These are phyloP conservation scores for Saururus chinensis DNA, from an alignment of 164 flowering plant genomes.

Conservation along the genomic window DNA sequence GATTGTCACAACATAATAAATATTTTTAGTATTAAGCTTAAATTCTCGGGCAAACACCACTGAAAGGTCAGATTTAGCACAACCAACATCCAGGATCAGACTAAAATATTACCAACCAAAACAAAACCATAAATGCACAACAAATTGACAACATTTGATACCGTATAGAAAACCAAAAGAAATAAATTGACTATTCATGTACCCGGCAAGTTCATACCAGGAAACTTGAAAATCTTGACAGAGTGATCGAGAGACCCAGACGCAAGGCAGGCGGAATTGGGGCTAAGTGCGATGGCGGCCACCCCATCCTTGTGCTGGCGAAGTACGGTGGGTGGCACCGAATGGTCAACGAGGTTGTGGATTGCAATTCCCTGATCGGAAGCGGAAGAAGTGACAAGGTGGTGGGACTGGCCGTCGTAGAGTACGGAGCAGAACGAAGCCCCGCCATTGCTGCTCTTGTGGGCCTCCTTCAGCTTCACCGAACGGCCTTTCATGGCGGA, in stretches of 20 bases:
- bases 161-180: too few species aligned
- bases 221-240: constrained; percentile 87
- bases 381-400: constrained; percentile 73
- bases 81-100: background rate
- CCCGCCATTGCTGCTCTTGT: constrained; percentile 30
- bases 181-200: too few species aligned
- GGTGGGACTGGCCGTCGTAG: constrained; percentile 56
- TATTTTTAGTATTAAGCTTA: too few species aligned
- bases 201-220: constrained; percentile 29
- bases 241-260: constrained; percentile 91
- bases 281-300: constrained; percentile 74
- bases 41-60: background rate
- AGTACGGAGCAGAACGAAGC: constrained; percentile 56
- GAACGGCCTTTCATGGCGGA: constrained; percentile 63
- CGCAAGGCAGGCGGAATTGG: constrained; percentile 89
- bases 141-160: too few species aligned
- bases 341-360: constrained; percentile 41
- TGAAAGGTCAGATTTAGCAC: background rate
- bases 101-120: background rate
- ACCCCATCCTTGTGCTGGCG: constrained; percentile 84
- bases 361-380: constrained; percentile 51
- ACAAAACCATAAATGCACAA: too few species aligned
- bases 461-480: constrained; percentile 76
- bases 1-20: too few species aligned
- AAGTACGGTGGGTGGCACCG: constrained; percentile 38